A percentile compares a stretch with the other conserved stretches of the same genome.
Conservation (phyloP, 805 yeast genomes). For the Candida sakaeoensis region DNA sequence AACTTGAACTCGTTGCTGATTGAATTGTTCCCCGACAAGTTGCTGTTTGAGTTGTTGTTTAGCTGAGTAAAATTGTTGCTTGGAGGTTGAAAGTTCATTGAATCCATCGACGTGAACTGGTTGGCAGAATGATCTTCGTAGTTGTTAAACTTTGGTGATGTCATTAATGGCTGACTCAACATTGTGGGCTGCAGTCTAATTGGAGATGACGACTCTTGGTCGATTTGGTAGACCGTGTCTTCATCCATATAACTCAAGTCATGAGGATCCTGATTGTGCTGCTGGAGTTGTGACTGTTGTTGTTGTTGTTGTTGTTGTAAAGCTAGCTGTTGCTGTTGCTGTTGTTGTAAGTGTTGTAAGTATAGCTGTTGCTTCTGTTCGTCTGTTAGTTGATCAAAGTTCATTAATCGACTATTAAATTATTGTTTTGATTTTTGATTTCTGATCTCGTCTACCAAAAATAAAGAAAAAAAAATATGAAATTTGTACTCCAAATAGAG, state of each 20-base stretch:
- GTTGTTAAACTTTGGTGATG: constrained; percentile 13
- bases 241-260: constrained; percentile 40
- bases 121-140: constrained; percentile 12
- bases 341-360: constrained; percentile 21
- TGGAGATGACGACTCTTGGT: constrained; percentile 9
- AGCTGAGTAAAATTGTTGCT: constrained; percentile 33
- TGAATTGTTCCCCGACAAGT: constrained; percentile 32
- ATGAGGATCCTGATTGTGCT: constrained; percentile 3
- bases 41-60: constrained; percentile 37
- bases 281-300: constrained; percentile 6
- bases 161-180: constrained; percentile 5
- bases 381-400: constrained; percentile 26
- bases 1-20: constrained; percentile 19
- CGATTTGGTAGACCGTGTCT: constrained; percentile 20
- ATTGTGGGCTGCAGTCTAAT: constrained; percentile 11
- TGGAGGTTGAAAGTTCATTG: constrained; percentile 37
- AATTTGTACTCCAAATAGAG: no score
- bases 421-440: constrained; percentile 3
- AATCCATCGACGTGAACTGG: constrained; percentile 37
- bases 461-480: no score
- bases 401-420: constrained; percentile 15
- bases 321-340: constrained; percentile 14
- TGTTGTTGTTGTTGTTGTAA: constrained; percentile 14
- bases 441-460: constrained; percentile 3
- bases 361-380: constrained; percentile 30